Base-by-base conservation (phyloP, 2,329 filamentous ascomycete species). In the Claviceps pazoutovae region DNA sequence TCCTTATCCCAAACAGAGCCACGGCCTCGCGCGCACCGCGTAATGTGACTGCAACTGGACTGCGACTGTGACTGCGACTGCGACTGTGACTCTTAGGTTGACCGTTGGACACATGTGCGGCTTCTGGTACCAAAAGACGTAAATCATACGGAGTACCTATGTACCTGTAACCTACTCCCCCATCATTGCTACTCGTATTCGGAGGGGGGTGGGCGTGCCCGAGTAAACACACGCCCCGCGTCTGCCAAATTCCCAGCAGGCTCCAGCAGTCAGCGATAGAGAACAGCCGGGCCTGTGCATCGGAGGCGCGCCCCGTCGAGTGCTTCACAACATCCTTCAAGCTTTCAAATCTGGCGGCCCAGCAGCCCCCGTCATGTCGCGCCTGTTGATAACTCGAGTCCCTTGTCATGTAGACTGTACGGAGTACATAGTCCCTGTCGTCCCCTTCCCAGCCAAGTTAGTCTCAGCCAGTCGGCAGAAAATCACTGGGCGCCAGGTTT, bases 131-230 rank as follows among this genome's bases (percentile, higher is more conserved):
- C 41, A 43, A 43, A 43, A 21, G 9, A 23, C 41, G 19, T 43
- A 23, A 45, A 37, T 39, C 43, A n/a, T 38, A 38, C 17, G 30
- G 30, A 23, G 23, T 23, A 23, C 23, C 5, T 6, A 23, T 5
- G 23, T 23, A 23, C 5, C 23, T 23, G 5, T 19, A 2, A 19
- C 19, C 19, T 19, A 19, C 21, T 23, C 21, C n/a, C n/a, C n/a
- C 26, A 45, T 30, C 42, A 19, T 46, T 38, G 49, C 21, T 41
- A 46, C 43, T 51, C 49, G 49, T 51, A 46, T 51, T 51, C 49
- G 34, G 42, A 43, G 39, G 5, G 43, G 49, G 49, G 49, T 51
- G 43, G 34, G 43, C 9, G 21, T 46, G 21, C 41, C 9, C 30
- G 30, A 34, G 30, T 7, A 34, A 39, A 11, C 6, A 50, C 49